Evolutionary conservation across 2,329 filamentous ascomycete species (phyloP).

Genomic region (Atkinsonella texensis): DNA sequence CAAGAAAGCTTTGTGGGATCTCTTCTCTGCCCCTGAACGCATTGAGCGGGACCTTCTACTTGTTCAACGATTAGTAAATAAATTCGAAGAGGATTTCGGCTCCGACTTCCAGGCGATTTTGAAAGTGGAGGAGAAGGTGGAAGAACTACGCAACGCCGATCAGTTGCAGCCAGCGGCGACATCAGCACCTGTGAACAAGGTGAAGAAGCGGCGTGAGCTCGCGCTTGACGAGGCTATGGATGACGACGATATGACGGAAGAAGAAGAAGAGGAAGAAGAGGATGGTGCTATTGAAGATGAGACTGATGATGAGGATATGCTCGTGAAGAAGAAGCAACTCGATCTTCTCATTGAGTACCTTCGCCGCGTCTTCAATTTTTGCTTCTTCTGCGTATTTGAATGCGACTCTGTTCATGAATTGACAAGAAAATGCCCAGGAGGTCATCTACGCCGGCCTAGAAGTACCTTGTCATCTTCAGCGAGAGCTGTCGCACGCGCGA

Average conservation of each 20-base stretch:
- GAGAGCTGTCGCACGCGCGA: conserved; percentile 75
- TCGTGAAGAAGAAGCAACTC: conserved; percentile 92
- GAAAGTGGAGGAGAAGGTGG: conserved; percentile 78
- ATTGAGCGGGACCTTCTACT: conserved; percentile 82
- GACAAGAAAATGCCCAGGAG: conserved; percentile 88
- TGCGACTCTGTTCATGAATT: conserved; percentile 95
- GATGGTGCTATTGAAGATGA: conserved; percentile 74
- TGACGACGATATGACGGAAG: conserved; percentile 53
- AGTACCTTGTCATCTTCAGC: conserved; percentile 73
- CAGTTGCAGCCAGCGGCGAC: conserved; percentile 57
- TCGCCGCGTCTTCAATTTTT: conserved; percentile 94
- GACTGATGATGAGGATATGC: conserved; percentile 75
- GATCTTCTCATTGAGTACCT: conserved; percentile 95
- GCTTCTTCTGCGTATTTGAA: conserved; percentile 99
- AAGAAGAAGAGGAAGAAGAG: conserved; percentile 78
- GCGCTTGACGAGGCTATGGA: conserved; percentile 51
- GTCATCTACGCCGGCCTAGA: conserved; percentile 86
- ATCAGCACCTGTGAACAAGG: conserved; percentile 42
- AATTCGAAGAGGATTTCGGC: conserved; percentile 75
- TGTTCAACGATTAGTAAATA: conserved; percentile 68
- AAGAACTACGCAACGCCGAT: conserved; percentile 65
- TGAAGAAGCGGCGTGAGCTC: conserved; percentile 47
- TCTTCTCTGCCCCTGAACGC: conserved; percentile 88
- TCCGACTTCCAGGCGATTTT: conserved; percentile 63
- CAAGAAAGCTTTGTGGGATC: conserved; percentile 93